phyloP scores from a whole-genome alignment of 306 rosid species.

The Fragaria vesca region DNA sequence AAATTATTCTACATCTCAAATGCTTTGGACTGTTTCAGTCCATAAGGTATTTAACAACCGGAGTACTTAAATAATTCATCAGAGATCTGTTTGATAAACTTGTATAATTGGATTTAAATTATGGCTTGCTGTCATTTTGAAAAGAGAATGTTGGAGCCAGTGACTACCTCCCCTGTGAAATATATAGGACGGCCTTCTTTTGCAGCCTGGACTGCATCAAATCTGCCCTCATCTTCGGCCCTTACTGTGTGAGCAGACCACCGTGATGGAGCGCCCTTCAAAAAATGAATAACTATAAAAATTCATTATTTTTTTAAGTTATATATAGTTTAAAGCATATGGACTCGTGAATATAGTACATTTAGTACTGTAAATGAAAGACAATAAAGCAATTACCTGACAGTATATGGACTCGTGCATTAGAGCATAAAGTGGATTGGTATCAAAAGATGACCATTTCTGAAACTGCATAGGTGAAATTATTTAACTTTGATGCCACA shows the following conservation, averaged over 20 bases:
- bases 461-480: conserved; percentile 59
- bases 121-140: not conserved
- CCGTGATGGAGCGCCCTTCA: conserved; percentile 65
- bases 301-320: not conserved
- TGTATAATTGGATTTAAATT: not conserved
- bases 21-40: not conserved
- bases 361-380: conserved; percentile 9
- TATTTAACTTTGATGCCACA: conserved; percentile 22
- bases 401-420: conserved; percentile 83
- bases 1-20: not conserved
- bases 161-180: conserved; percentile 86
- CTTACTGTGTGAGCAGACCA: conserved; percentile 80
- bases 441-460: conserved; percentile 46
- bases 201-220: conserved; percentile 62
- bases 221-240: conserved; percentile 51
- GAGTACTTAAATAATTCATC: not conserved
- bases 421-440: conserved; percentile 86
- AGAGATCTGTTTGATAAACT: not conserved
- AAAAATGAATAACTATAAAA: conserved; percentile 12
- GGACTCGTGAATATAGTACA: too few relatives aligned
- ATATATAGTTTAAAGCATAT: conserved; percentile 12
- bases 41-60: not conserved
- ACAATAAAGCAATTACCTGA: conserved; percentile 52
- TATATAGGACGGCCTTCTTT: conserved; percentile 60
- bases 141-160: conserved; percentile 13